Evolutionary conservation across 192 early-diverging fungal species (phyloP).

Genomic region (Linnemannia exigua): DNA sequence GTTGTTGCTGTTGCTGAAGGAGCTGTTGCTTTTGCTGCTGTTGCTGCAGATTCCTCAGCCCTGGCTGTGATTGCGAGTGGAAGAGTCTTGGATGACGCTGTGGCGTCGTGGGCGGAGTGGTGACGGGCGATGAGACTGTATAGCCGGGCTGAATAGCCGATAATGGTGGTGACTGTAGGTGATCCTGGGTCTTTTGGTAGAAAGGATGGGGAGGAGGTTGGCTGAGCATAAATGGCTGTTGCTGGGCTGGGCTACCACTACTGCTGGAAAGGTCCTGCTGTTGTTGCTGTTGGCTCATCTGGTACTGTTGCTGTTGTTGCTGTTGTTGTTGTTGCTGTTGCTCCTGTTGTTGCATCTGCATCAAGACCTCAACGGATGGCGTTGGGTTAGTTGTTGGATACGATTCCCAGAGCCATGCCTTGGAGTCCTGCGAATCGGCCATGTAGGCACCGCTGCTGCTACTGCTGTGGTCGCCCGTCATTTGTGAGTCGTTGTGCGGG

Average conservation of each 20-base stretch:
- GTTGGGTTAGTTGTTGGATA: constrained; percentile 34
- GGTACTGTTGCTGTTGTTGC: constrained; percentile 17
- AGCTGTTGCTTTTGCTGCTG: constrained; percentile 48
- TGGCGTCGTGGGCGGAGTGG: constrained; percentile 38
- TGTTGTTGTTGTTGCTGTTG: constrained; percentile 17
- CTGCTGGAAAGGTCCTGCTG: constrained; percentile 7
- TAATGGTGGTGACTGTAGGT: constrained; percentile 28
- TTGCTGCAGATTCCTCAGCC: constrained; percentile 41
- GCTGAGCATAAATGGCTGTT: neutral
- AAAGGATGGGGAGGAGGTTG: constrained; percentile 3
- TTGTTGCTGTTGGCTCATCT: constrained; percentile 22
- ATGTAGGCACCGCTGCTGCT: constrained; percentile 10
- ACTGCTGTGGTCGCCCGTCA: neutral
- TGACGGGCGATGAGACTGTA: constrained; percentile 21
- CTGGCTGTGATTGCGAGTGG: constrained; percentile 53
- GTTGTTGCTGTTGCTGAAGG: constrained; percentile 35
- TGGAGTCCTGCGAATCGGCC: neutral
- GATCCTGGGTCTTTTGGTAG: constrained; percentile 6
- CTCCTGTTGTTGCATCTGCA: constrained; percentile 36
- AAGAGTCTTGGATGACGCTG: constrained; percentile 37
- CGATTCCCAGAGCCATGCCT: constrained; percentile 23
- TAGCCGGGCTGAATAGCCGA: constrained; percentile 14
- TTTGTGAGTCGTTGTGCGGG: constrained; percentile 1
- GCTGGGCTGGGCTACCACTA: neutral
- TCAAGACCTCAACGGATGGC: constrained; percentile 24